phyloP scores from a whole-genome alignment of 495 filamentous ascomycete genomes.

The Aspergillus nanangensis region DNA sequence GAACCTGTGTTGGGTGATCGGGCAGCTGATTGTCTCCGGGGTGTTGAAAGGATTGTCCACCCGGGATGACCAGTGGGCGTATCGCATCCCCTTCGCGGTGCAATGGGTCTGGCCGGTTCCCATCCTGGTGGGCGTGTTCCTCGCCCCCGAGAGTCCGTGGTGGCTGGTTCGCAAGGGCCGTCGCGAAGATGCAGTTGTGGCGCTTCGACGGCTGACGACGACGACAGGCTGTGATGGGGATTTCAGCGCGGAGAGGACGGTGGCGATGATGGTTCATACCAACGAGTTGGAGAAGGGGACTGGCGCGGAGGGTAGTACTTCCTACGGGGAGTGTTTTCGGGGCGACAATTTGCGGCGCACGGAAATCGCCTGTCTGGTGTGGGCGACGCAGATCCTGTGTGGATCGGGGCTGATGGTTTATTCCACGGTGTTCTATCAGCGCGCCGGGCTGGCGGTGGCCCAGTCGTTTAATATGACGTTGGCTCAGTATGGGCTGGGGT shows the following conservation, averaged over 20 bases:
- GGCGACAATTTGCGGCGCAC: conserved; percentile 67
- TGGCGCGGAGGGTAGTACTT: conserved; percentile 57
- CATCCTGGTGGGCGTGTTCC: conserved; percentile 58
- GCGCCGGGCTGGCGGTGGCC: background rate
- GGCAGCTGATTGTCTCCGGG: conserved; percentile 66
- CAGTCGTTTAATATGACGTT: conserved; percentile 1
- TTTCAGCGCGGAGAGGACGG: conserved; percentile 65
- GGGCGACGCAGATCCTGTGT: conserved; percentile 72
- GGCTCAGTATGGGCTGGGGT: conserved; percentile 3
- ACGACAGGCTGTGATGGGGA: conserved; percentile 24
- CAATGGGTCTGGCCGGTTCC: conserved; percentile 84
- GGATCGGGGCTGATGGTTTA: conserved; percentile 27
- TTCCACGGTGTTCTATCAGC: conserved; percentile 1
- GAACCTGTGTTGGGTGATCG: conserved; percentile 75
- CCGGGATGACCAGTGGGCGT: conserved; percentile 55
- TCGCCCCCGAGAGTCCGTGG: conserved; percentile 74
- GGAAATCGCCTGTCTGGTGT: conserved; percentile 69
- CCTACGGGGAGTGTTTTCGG: conserved; percentile 67
- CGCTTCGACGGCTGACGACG: conserved; percentile 59
- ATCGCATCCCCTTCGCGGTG: conserved; percentile 61
- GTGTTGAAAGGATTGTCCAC: conserved; percentile 59
- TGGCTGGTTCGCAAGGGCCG: conserved; percentile 70
- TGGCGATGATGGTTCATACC: conserved; percentile 82
- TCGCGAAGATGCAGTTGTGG: conserved; percentile 57
- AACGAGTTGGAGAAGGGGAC: conserved; percentile 65